Evolutionary conservation across 73 alveolate genomes (phyloP), one percentile per base, ranked within the genome.

Genomic region (Breviolum minutum): DNA sequence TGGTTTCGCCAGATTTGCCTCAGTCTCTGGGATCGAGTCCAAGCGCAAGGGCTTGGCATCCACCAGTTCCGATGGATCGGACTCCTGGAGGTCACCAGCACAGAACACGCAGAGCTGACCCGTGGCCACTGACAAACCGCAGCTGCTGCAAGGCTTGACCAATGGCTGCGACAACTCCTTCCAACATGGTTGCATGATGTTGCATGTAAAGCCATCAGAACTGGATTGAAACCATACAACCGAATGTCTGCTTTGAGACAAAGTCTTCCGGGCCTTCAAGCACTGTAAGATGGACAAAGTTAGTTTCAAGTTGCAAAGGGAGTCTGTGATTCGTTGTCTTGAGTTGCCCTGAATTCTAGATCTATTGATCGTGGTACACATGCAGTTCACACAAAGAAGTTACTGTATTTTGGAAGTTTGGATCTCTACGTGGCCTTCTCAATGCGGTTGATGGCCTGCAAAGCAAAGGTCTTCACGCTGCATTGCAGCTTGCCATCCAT

Each of bases 51-150:
- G 54, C 54, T 40, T 40, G 0, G 54, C 54, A 40, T 40, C 54
- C 54, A 40, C 54, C 54, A 40, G 54, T 40, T 68, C 77, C 70
- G 30, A 13, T 16, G n/a, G 90, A 66, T 40, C 29, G 54, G 90
- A 66, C 54, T 81, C 71, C 40, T 0, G 71, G 19, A 27, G 70
- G n/a, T 81, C 90, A 1, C 20, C 32, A 2, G 90, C 90, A 29
- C 90, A 81, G 71, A 81, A 81, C 48, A 60, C 90, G 60, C 90
- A 81, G 40, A 40, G 40, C 71, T 81, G 90, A 5, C 90, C 90
- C 71, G 54, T 54, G 13, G 90, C 40, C 22, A 81, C 90, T 12
- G 71, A 3, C 13, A 81, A 69, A 20, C 90, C 90, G 54, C 90
- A 81, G 71, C 48, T 14, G 30, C 20, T 60, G 70, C 90, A 81